Evolutionary conservation across 495 filamentous ascomycete species (phyloP).

Genomic region (Aspergillus kassunensis): DNA sequence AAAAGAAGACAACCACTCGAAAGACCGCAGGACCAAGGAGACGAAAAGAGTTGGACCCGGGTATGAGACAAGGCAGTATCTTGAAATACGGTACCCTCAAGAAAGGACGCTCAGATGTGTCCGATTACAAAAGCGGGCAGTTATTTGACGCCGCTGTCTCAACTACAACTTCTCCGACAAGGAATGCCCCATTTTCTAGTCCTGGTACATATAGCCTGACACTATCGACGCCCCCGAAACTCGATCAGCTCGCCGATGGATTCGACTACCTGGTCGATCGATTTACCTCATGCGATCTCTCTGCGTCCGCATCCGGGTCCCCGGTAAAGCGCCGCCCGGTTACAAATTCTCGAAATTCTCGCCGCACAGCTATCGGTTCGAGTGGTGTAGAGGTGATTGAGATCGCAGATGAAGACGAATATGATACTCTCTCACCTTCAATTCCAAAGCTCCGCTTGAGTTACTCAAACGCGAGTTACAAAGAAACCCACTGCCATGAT

Average conservation of each 20-base stretch:
- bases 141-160: conserved; percentile 31
- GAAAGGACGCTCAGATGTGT: conserved; percentile 35
- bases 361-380: conserved; percentile 10
- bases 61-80: conserved; percentile 45
- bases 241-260: conserved; percentile 9
- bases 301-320: conserved; percentile 17
- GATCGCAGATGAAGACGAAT: conserved; percentile 7
- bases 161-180: conserved; percentile 16
- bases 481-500: conserved; percentile 1
- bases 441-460: conserved; percentile 17
- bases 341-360: conserved; percentile 5
- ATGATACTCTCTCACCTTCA: conserved; percentile 5
- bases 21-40: conserved; percentile 35
- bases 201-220: conserved; percentile 6
- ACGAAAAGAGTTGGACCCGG: conserved; percentile 40
- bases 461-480: conserved; percentile 19
- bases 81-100: conserved; percentile 45
- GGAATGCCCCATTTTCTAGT: conserved; percentile 7
- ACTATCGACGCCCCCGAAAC: conserved; percentile 10
- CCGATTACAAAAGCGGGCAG: conserved; percentile 28
- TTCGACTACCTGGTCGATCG: conserved; percentile 28
- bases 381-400: conserved; percentile 16
- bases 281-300: conserved; percentile 27
- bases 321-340: conserved; percentile 27
- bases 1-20: conserved; percentile 26